These are phyloP conservation scores for Staphylotrichum tortipilum DNA, from an alignment of 495 filamentous ascomycete genomes.

Conservation along the genomic window DNA sequence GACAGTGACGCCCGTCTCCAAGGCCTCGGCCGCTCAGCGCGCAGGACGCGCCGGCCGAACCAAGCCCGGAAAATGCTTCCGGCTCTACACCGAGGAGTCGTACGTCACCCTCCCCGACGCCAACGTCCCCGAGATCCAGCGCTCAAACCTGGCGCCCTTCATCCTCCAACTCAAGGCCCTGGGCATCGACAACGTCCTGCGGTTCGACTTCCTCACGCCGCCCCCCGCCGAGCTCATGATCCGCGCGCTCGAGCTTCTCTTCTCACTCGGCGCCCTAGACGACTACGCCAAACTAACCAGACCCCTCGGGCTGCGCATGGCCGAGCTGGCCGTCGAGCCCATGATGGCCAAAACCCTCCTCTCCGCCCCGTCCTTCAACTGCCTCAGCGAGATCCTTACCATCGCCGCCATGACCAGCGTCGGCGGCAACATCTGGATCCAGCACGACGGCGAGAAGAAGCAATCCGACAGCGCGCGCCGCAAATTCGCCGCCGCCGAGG, in stretches of 20 bases:
- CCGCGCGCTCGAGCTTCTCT: slow-evolving; percentile 82
- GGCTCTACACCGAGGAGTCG: slow-evolving; percentile 75
- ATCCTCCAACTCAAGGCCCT: slow-evolving; percentile 92
- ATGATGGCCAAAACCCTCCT: slow-evolving; percentile 94
- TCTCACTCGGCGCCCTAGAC: slow-evolving; percentile 81
- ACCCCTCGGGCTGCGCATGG: slow-evolving; percentile 83
- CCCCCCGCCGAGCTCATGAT: slow-evolving; percentile 83
- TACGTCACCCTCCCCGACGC: slow-evolving; percentile 63
- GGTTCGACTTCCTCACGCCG: slow-evolving; percentile 82
- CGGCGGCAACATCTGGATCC: slow-evolving; percentile 72
- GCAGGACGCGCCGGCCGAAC: slow-evolving; percentile 88
- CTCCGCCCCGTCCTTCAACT: slow-evolving; percentile 64
- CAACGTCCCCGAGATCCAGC: slow-evolving; percentile 83
- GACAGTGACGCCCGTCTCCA: slow-evolving; percentile 80
- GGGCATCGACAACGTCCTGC: slow-evolving; percentile 89
- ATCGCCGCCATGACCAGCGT: slow-evolving; percentile 94
- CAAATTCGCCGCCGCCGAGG: slow-evolving; percentile 88
- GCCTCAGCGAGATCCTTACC: slow-evolving; percentile 75
- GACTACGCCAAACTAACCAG: slow-evolving; percentile 85
- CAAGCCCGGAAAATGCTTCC: slow-evolving; percentile 88
- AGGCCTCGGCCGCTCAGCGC: slow-evolving; percentile 86
- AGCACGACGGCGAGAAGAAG: slow-evolving; percentile 68
- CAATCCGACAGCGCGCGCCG: slow-evolving; percentile 60
- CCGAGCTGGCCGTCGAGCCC: slow-evolving; percentile 87
- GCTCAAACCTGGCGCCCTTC: slow-evolving; percentile 83